Base-by-base conservation (phyloP, 306 rosid species). In the Prunus padus region DNA sequence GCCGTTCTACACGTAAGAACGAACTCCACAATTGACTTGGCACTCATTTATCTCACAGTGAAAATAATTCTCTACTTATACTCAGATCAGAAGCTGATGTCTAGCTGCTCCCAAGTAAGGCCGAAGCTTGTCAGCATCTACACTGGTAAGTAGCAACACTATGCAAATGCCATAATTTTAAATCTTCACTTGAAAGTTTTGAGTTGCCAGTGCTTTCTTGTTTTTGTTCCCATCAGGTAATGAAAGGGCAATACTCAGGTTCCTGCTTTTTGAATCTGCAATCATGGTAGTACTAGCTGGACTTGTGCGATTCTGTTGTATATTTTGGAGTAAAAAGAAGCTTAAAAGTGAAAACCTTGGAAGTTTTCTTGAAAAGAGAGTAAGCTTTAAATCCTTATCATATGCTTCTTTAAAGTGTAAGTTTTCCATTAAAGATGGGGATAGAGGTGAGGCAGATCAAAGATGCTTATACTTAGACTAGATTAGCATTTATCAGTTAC, bases 301-400 rank as follows among this genome's bases (percentile, higher is more conserved):
- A 76, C 75, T 87, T 4, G 88, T 87, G 23, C 82, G 94, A 69
- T 92, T 90, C 65, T 92, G 90, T 66, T 88, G 90, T 26, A 71
- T 85, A 83, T 88, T 92, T 63, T 92, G 96, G 97, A 68, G 67
- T 22, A 90, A 92, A 86, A 86, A 65, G 87, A 92, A 90, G 88
- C 80, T 90, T 71, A 81, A 84, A 82, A 82, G 78, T 62, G 85
- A 87, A 83, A 85, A 77, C 77, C 91, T 90, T 22, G 87, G 89
- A 69, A 80, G 80, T 67, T 92, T 92, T 77, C 84, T 92, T 11
- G 92, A 87, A 69, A 88, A 88, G 51, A 56, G 94, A 61, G 97
- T 92, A 83, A 85, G 86, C 51, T 68, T 16, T 1, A 22, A 14
- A 72, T 71, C 71, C 55, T 63, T 6, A 30, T 61, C 64, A 23